phyloP scores from a whole-genome alignment of 352 stramenopile genomes.

The Blastocystis sp. region DNA sequence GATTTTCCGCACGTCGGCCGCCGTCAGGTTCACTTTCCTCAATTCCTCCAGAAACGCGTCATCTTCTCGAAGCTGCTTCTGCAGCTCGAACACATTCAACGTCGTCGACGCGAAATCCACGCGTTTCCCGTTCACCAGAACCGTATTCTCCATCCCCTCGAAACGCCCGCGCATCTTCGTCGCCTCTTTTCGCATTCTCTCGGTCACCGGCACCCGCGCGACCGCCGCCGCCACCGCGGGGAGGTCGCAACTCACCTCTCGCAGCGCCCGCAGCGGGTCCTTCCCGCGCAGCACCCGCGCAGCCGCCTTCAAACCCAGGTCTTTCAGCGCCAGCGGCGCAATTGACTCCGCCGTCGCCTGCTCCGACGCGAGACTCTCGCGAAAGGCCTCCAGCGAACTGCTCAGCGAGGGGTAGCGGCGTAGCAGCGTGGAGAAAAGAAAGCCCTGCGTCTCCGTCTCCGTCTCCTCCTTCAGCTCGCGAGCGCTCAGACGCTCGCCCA shows the following conservation, averaged over 20 bases:
- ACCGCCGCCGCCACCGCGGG: slow-evolving; percentile 63
- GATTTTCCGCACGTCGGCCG: background rate
- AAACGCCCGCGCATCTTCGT: slow-evolving; percentile 61
- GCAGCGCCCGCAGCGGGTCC: slow-evolving; percentile 70
- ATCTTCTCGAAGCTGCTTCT: slow-evolving; percentile 68
- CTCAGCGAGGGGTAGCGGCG: slow-evolving; percentile 59
- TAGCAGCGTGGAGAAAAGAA: slow-evolving; percentile 60
- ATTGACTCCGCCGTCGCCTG: slow-evolving; percentile 62
- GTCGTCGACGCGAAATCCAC: slow-evolving; percentile 70
- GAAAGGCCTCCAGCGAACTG: slow-evolving; percentile 56
- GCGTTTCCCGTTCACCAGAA: slow-evolving; percentile 75
- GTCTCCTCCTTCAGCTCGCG: slow-evolving; percentile 20
- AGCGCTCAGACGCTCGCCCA: slow-evolving; percentile 17
- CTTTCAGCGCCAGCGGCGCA: slow-evolving; percentile 68
- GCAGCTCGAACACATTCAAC: slow-evolving; percentile 81
- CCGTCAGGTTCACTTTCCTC: background rate
- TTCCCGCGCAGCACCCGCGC: slow-evolving; percentile 68
- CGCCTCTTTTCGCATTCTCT: slow-evolving; percentile 61
- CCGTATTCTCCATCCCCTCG: slow-evolving; percentile 64
- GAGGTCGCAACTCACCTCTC: slow-evolving; percentile 76
- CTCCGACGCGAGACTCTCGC: slow-evolving; percentile 34
- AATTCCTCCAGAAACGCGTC: background rate
- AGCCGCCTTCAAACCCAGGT: slow-evolving; percentile 72
- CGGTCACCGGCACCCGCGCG: slow-evolving; percentile 59
- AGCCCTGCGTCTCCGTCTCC: slow-evolving; percentile 54